Base-by-base conservation (phyloP, 2,329 filamentous ascomycete species). In the Dactylellina haptotyla region DNA sequence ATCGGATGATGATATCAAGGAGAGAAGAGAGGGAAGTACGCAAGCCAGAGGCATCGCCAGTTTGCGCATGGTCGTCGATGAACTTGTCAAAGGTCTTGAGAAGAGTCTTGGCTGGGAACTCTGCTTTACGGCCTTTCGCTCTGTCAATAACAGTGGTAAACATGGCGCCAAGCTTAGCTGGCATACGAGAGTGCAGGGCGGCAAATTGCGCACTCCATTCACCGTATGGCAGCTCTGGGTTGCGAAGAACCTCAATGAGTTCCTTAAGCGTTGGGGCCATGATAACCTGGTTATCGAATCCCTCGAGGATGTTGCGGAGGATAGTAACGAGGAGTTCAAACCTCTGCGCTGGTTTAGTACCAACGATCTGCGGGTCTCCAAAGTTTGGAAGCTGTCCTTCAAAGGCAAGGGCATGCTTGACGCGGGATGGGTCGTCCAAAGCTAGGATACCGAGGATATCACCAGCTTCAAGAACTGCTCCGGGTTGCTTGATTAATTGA, bases 401-500 rank as follows among this genome's bases (percentile, higher is more conserved):
- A 85, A 97, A 99, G 46, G 93, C 91, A 82, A 96, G 90, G 0
- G 95, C 95, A 79, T 96, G 93, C 87, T 99, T 97, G 80, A 99
- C 93, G 78, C 93, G 92, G 77, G 90, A 92, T 2, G 95, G 95
- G 81, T 99, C 95, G 80, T 99, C 95, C 34, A 99, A 86, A 75
- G 94, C 90, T 25, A 99, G 87, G 76, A 99, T 97, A 84, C 93
- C 95, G n/a, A 99, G 88, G 73, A 99, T 98, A 80, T 99, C 95
- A 82, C 95, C 95, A 80, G 95, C 95, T 82, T 98, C 93, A 51
- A 99, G 90, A 16, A 93, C 96, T n/a, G 95, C 91, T 81, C 95
- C 95, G 75, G 95, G 95, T 84, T 98, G 95, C 87, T 99, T 99
- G 85, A 99, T 97, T 79, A 99, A 87, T 84, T 97, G 95, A 65